Base-by-base conservation (phyloP, 2,329 filamentous ascomycete species). In the Cytospora paraplurivora region DNA sequence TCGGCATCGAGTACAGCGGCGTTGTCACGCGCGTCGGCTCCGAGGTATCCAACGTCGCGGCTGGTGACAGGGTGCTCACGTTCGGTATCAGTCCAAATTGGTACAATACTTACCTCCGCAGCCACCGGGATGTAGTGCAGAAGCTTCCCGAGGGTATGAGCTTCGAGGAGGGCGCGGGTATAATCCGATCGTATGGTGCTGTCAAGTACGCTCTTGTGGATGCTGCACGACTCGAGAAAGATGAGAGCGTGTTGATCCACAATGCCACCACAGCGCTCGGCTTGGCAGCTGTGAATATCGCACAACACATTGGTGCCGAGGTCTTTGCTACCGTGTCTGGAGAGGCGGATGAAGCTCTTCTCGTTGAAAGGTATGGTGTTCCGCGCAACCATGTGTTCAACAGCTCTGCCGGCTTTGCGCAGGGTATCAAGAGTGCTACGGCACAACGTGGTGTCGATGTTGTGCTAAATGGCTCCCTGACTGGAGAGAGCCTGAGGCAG, bases 361-460 rank as follows among this genome's bases (percentile, higher is more conserved):
- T 60, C 4, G 19, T 37, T 2, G 59, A 54, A 12, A 38, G 13
- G 15, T 50, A 13, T 3, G 37, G 44, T 3, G 32, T 64, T 4
- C 59, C 44, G 0, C 53, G 19, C 11, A 19, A 62, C 34, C 59
- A 33, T 38, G 74, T 80, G n/a, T 72, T 78, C 59, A 69, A 71
- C 41, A 49, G 27, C 27, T 27, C 50, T 5, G 7, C 41, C 1
- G 53, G 49, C 6, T 79, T 79, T 64, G 65, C 67, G 1, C 37
- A 65, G 0, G 71, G 68, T 1, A 60, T 78, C 3, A 63, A 71
- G 58, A 41, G 56, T 0, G 68, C 67, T 6, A 77, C 74, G 1
- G 53, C 65, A 17, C 65, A 71, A 15, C 60, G 63, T 7, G 74
- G 76, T 33, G 74, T 76, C 13, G 56, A 59, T 7, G 56, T 59